A percentile compares a stretch with the other conserved stretches of the same genome.
Conservation (phyloP, 306 rosid genomes). For the Quercus ilex region DNA sequence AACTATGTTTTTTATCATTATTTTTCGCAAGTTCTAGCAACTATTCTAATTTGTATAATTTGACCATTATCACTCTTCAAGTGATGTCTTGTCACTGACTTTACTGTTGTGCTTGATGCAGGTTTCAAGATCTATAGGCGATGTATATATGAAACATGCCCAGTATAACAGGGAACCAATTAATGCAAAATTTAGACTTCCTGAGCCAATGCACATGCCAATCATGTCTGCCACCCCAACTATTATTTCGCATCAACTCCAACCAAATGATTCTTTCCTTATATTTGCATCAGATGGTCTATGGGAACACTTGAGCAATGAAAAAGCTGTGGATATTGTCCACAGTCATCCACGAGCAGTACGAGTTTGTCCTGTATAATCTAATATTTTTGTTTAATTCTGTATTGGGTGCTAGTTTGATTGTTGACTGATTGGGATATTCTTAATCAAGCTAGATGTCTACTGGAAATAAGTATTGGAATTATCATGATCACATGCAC, state of each 20-base stretch:
- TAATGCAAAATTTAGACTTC: slow-evolving; percentile 69
- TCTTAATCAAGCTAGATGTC: background rate
- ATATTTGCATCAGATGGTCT: slow-evolving; percentile 98
- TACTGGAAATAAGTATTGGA: background rate
- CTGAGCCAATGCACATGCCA: slow-evolving; percentile 84
- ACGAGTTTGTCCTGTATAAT: slow-evolving; percentile 25
- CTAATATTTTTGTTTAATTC: slow-evolving; percentile 1
- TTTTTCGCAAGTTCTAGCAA: slow-evolving; percentile 20
- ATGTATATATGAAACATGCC: slow-evolving; percentile 79
- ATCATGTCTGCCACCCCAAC: slow-evolving; percentile 74
- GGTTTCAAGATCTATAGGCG: slow-evolving; percentile 95
- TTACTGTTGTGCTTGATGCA: slow-evolving; percentile 43
- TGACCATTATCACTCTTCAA: background rate
- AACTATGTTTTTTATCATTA: background rate
- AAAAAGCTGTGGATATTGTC: slow-evolving; percentile 87
- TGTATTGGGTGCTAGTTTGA: background rate
- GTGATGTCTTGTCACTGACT: background rate
- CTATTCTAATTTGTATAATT: slow-evolving; percentile 10
- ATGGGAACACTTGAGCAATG: slow-evolving; percentile 94
- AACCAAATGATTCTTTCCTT: slow-evolving; percentile 89
- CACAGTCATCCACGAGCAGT: slow-evolving; percentile 70
- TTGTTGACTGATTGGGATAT: background rate
- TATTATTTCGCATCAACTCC: slow-evolving; percentile 72
- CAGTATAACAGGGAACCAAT: slow-evolving; percentile 73
- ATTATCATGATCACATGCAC: background rate